Conservation (phyloP, 2,329 filamentous ascomycete species). For the Beauveria brongniartii region DNA sequence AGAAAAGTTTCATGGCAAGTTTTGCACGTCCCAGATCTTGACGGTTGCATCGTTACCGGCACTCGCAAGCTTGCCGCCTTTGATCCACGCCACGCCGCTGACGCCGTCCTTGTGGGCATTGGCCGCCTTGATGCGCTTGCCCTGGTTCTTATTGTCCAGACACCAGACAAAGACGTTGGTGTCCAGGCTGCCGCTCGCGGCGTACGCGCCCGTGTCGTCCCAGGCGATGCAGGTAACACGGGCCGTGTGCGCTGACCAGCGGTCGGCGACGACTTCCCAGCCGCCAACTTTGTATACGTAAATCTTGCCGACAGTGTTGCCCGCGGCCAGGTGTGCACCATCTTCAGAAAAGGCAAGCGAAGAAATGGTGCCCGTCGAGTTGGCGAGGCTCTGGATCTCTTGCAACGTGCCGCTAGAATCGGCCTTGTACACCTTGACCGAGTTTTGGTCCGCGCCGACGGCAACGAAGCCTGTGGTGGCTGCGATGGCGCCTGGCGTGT, state of each 20-base stretch:
- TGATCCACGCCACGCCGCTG: constrained; percentile 75
- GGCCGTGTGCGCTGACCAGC: constrained; percentile 54
- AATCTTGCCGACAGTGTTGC: constrained; percentile 80
- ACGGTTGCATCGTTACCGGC: constrained; percentile 82
- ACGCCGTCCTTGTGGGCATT: constrained; percentile 97
- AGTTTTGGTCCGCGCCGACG: constrained; percentile 66
- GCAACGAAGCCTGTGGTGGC: constrained; percentile 61
- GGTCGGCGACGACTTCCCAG: constrained; percentile 70
- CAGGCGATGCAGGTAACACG: constrained; percentile 57
- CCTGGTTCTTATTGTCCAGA: constrained; percentile 66
- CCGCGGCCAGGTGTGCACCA: constrained; percentile 71
- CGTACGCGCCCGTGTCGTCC: constrained; percentile 69
- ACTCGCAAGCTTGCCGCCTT: constrained; percentile 62
- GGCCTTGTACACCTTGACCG: constrained; percentile 62
- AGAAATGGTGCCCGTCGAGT: constrained; percentile 65
- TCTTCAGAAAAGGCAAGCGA: constrained; percentile 74
- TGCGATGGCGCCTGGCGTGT: constrained; percentile 63
- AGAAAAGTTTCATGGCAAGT: constrained; percentile 18
- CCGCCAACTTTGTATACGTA: constrained; percentile 59
- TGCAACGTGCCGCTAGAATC: constrained; percentile 48
- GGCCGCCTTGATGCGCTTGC: constrained; percentile 70
- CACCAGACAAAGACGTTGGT: constrained; percentile 94
- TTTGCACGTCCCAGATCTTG: constrained; percentile 65
- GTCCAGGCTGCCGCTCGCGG: constrained; percentile 78
- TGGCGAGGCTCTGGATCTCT: constrained; percentile 50